phyloP scores from a whole-genome alignment of 2,329 filamentous ascomycete species.

The Zarea fungicola region DNA sequence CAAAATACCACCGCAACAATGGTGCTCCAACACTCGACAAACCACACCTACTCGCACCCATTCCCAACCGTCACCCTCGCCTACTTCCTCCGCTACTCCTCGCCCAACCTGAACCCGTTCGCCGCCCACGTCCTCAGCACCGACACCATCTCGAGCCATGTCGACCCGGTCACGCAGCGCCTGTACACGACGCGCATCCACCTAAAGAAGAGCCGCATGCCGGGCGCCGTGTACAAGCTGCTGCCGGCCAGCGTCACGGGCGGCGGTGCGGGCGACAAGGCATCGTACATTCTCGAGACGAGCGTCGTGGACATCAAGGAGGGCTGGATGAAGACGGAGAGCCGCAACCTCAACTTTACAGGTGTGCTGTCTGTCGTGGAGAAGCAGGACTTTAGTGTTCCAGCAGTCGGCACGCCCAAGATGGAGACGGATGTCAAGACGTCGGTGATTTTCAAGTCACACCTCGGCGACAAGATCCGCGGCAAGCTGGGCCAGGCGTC shows the following conservation, averaged over 20 bases:
- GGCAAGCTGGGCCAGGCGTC: slow-evolving; percentile 45
- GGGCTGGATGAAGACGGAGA: slow-evolving; percentile 80
- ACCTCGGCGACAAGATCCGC: slow-evolving; percentile 63
- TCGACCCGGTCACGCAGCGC: slow-evolving; percentile 68
- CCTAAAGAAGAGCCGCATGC: slow-evolving; percentile 75
- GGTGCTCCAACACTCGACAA: slow-evolving; percentile 60
- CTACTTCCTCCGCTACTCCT: slow-evolving; percentile 83
- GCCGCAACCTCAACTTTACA: slow-evolving; percentile 75
- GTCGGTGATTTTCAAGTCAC: slow-evolving; percentile 67
- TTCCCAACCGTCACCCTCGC: slow-evolving; percentile 82
- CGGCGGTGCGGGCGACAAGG: slow-evolving; percentile 59
- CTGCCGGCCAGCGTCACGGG: slow-evolving; percentile 66
- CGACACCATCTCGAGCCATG: slow-evolving; percentile 70
- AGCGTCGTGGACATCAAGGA: slow-evolving; percentile 73
- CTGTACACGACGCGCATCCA: slow-evolving; percentile 76
- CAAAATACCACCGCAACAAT: too few relatives aligned
- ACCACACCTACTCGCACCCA: slow-evolving; percentile 71
- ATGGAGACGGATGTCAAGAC: slow-evolving; percentile 62
- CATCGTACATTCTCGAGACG: slow-evolving; percentile 75
- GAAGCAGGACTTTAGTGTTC: slow-evolving; percentile 60
- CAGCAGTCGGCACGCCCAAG: slow-evolving; percentile 22
- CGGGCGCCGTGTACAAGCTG: slow-evolving; percentile 68
- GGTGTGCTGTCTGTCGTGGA: slow-evolving; percentile 75
- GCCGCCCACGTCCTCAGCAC: slow-evolving; percentile 76
- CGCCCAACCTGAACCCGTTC: slow-evolving; percentile 67